Evolutionary conservation across 768 basidiomycete species (phyloP), one percentile per base, ranked within the genome.

Genomic region (Clavaria fumosa): DNA sequence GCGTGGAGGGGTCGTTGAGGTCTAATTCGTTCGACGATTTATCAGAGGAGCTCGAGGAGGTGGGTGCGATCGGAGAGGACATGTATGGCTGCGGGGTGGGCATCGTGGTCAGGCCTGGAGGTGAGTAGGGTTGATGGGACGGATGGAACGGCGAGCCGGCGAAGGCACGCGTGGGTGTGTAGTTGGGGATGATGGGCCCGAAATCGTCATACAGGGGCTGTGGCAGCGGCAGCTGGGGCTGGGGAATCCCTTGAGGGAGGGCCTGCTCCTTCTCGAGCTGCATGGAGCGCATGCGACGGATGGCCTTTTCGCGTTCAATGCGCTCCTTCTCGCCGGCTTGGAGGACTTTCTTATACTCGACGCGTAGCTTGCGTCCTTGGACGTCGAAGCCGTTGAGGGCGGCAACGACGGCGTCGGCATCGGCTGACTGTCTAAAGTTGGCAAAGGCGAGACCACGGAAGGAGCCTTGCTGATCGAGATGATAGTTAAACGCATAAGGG

Each of bases 261-360:
- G 76, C 75, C 51, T 78, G 73, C 51, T 89, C 85, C 57, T 84
- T 85, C 61, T 89, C 85, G 21, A 95, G 59, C 53, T 96, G 90
- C 75, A 95, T 93, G 32, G 85, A 90, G 47, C 86, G 78, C 91
- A 99, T 99, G 43, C 95, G 72, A 45, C 91, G 81, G 44, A 99
- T 76, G 2, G 95, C 95, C 66, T 99, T 99, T 65, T 97, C 93
- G 40, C 93, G 66, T 59, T 99, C 95, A 52, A 97, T 99, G 40
- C 88, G 75, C 53, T 99, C 95, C 62, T 99, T 99, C 61, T 99
- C 95, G 34, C 93, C 91, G 3, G 91, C 90, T 56, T 96, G 91
- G n/a, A 99, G 63, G 5, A 96, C 93, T 60, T 96, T 96, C 67
- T 99, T 99, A 67, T 97, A 97, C 60, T 99, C 95, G 39, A 96